Conservation (phyloP, 495 filamentous ascomycete genomes). For the Podospora anserina region DNA sequence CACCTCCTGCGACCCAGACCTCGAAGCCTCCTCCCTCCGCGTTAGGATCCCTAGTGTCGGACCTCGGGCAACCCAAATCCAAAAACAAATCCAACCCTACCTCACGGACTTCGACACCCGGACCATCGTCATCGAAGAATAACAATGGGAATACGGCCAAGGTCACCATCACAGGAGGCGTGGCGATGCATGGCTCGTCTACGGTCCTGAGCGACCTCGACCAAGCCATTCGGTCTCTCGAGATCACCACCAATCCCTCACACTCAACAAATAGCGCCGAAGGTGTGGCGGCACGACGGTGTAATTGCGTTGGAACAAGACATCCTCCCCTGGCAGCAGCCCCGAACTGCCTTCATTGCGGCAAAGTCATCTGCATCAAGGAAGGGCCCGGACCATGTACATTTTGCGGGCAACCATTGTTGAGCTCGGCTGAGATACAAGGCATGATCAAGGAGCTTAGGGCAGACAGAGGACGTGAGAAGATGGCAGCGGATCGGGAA, state of each 20-base stretch:
- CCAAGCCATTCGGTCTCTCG: constrained; percentile 83
- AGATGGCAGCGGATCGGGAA: constrained; percentile 72
- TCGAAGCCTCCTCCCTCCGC: constrained; percentile 64
- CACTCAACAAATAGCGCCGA: constrained; percentile 44
- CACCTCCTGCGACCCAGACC: constrained; percentile 28
- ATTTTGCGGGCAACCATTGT: constrained; percentile 73
- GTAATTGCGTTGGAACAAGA: constrained; percentile 78
- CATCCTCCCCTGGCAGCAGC: constrained; percentile 83
- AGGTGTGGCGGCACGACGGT: constrained; percentile 57
- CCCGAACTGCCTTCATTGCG: constrained; percentile 89
- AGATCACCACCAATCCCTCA: constrained; percentile 82
- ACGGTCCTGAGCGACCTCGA: constrained; percentile 80
- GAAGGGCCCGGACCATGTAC: constrained; percentile 94
- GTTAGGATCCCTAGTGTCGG: constrained; percentile 73
- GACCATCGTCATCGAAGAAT: constrained; percentile 35
- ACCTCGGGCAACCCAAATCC: constrained; percentile 59
- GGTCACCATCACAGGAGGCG: constrained; percentile 65
- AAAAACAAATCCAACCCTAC: constrained; percentile 57
- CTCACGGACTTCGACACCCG: constrained; percentile 54
- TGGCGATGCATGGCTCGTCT: constrained; percentile 71
- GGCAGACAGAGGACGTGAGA: constrained; percentile 81
- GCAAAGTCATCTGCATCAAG: constrained; percentile 94
- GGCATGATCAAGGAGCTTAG: constrained; percentile 82
- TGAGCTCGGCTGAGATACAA: constrained; percentile 69
- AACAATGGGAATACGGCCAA: constrained; percentile 45